Conservation (phyloP, 108 stramenopile genomes). For the Cylindrotheca closterium region DNA sequence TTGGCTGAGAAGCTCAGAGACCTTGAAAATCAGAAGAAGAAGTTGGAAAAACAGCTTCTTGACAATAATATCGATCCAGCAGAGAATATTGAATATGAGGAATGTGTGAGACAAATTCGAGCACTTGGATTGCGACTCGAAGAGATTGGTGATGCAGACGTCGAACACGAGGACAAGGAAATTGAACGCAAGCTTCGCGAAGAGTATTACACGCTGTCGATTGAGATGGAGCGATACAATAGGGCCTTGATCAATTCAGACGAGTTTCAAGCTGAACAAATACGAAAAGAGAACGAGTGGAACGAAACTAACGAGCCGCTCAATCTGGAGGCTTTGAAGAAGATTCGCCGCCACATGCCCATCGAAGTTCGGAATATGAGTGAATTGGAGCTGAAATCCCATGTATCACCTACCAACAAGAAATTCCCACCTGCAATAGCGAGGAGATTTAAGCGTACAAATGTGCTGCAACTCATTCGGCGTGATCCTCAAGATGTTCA, state of each 20-base stretch:
- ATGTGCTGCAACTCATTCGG: constrained; percentile 36
- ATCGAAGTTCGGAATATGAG: constrained; percentile 36
- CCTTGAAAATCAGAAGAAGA: too few species aligned
- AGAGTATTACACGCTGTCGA: constrained; percentile 43
- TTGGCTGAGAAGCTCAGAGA: too few species aligned
- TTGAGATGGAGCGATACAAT: constrained; percentile 56
- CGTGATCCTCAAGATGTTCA: constrained; percentile 31
- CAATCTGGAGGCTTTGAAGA: constrained; percentile 30
- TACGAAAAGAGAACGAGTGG: constrained; percentile 36
- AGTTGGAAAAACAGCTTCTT: too few species aligned
- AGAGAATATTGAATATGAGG: constrained; percentile 51
- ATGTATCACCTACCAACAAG: constrained; percentile 34
- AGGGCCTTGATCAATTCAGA: constrained; percentile 49
- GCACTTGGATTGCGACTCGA: constrained; percentile 40
- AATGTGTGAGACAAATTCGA: constrained; percentile 37
- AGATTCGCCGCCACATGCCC: constrained; percentile 47
- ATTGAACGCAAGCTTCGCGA: constrained; percentile 28
- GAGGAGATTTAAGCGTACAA: constrained; percentile 47
- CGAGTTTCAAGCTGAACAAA: constrained; percentile 33
- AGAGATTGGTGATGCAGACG: constrained; percentile 36
- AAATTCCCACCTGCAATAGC: constrained; percentile 31
- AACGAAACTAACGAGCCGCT: constrained; percentile 16
- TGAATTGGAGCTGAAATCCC: constrained; percentile 14
- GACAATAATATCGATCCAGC: too few species aligned
- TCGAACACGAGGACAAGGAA: constrained; percentile 27